phyloP scores from a whole-genome alignment of 208 protist genomes.

The Leptomonas pyrrhocoris region DNA sequence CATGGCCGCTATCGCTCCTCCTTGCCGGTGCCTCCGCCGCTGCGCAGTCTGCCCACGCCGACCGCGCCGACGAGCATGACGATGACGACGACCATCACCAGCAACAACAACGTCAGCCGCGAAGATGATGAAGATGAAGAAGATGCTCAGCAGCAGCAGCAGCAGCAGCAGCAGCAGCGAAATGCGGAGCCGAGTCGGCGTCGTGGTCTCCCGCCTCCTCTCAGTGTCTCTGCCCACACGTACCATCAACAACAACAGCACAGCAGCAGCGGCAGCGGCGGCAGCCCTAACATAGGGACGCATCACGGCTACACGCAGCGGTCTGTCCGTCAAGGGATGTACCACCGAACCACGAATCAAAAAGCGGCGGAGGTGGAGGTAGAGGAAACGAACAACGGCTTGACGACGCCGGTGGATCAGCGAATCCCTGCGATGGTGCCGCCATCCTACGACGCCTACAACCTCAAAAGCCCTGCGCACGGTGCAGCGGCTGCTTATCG shows the following conservation, averaged over 20 bases:
- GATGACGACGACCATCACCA: not conserved
- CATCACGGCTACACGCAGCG: no score
- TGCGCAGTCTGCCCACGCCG: conserved; percentile 15
- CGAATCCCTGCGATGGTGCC: conserved; percentile 28
- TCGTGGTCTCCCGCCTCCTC: not conserved
- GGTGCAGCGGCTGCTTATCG: not conserved
- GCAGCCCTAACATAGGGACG: no score
- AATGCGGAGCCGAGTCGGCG: conserved; percentile 1
- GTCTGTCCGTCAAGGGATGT: no score
- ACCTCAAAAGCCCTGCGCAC: conserved; percentile 11
- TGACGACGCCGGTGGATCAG: conserved; percentile 27
- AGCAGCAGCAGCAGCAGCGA: conserved; percentile 1
- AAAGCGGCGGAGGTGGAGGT: not conserved
- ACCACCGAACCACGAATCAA: no score
- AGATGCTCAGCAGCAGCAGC: not conserved
- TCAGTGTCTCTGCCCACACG: not conserved
- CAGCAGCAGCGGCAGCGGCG: not conserved
- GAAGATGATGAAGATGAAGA: not conserved
- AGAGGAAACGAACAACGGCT: not conserved
- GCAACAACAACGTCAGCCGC: not conserved
- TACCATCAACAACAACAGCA: not conserved
- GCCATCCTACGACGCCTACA: conserved; percentile 22
- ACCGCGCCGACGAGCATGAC: not conserved
- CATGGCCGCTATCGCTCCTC: conserved; percentile 23
- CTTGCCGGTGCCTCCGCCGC: conserved; percentile 24